Base-by-base conservation (phyloP, 495 filamentous ascomycete species). In the Penicillium lagena region DNA sequence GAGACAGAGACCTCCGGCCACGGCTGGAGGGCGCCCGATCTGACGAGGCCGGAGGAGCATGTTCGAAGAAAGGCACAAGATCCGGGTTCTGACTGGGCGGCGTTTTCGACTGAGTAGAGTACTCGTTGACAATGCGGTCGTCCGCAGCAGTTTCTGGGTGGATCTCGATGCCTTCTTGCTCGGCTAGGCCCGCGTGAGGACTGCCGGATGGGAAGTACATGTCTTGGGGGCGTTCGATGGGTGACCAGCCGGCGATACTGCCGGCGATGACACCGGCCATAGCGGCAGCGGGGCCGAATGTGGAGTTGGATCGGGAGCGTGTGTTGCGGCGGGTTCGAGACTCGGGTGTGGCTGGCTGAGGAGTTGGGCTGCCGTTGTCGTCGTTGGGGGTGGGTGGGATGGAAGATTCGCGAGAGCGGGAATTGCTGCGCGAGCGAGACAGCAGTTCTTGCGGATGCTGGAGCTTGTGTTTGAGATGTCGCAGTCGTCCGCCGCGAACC, bases 201-300 rank as follows among this genome's bases (percentile, higher is more conserved):
- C 58, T 60, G 12, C 46, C 52, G 1, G 69, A 64, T 0, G 71
- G 58, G 52, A 82, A 80, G 9, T 65, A 68, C 47, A 73, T 55
- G 0, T 61, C 69, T 13, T 70, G 60, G 12, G 56, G 51, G 15
- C 77, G 71, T 43, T 89, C 88, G 43, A 93, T 86, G 0, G 90
- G 90, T 39, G 89, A 94, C 89, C 87, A 95, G 35, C 87, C 88
- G 30, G 80, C 88, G 39, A 96, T 82, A 64, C 84, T 85, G 40
- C 87, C 89, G 31, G 89, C 90, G 45, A 96, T 82, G 39, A 96
- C 80, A 49, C 90, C 90, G 17, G 89, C 84, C 87, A 76, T 73
- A 30, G 89, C 88, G 29, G 87, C 82, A 5, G 88, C 86, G 2
- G 87, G 87, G 9, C 87, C 89, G 38, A 95, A 78, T 2, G 85